Percentiles rank a stretch among this genome's conserved stretches.
Conservation (phyloP, 2,329 filamentous ascomycete species). For the Geosmithia putterillii region DNA sequence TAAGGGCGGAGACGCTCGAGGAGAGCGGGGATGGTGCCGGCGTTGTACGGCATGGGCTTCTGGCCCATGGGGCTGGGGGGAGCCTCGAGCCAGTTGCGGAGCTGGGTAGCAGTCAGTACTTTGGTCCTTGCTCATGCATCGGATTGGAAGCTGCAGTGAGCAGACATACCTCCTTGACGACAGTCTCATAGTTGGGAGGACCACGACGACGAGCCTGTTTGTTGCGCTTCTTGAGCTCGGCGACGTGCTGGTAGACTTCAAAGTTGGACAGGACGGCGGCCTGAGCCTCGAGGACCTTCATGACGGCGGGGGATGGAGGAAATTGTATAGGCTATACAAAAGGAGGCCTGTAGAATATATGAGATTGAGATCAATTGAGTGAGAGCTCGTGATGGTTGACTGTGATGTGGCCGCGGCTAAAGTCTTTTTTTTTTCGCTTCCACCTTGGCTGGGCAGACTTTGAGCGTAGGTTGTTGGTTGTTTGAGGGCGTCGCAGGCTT, state of each 20-base stretch:
- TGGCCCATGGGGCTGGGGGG: conserved; percentile 42
- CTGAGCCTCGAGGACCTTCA: conserved; percentile 64
- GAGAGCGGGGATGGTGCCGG: conserved; percentile 38
- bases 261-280: conserved; percentile 59
- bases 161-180: conserved; percentile 49
- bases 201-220: conserved; percentile 33
- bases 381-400: background rate
- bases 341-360: background rate
- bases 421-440: background rate
- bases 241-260: conserved; percentile 57
- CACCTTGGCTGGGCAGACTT: too few relatives aligned
- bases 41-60: conserved; percentile 38
- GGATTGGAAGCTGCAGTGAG: background rate
- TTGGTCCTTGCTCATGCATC: too few relatives aligned
- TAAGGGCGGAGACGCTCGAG: conserved; percentile 42
- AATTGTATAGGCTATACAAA: too few relatives aligned
- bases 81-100: conserved; percentile 1
- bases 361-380: background rate
- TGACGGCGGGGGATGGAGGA: too few relatives aligned
- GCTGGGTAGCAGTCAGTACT: background rate
- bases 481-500: too few relatives aligned
- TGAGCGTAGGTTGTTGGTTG: too few relatives aligned
- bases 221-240: conserved; percentile 39
- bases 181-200: conserved; percentile 45
- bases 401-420: too few relatives aligned